Conservation (phyloP, 75 land plant genomes). For the Sequoia sempervirens region DNA sequence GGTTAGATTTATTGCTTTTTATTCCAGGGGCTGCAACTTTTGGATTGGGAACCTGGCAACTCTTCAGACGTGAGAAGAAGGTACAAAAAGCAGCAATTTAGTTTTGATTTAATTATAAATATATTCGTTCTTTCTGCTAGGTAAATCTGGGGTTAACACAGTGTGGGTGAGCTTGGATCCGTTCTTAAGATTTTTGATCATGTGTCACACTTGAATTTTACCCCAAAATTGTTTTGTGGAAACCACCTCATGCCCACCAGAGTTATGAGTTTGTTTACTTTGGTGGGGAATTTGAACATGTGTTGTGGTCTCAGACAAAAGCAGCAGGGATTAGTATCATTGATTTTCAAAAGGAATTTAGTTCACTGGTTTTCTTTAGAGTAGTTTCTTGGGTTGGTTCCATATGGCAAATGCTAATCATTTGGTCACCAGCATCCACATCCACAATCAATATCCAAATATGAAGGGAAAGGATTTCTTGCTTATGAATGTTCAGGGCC, state of each 20-base stretch:
- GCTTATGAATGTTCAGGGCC: neutral
- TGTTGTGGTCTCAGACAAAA: neutral
- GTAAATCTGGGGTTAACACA: neutral
- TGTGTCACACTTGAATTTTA: neutral
- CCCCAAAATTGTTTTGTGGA: neutral
- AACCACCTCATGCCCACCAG: neutral
- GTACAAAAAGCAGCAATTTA: constrained; percentile 15
- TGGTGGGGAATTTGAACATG: neutral
- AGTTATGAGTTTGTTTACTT: neutral
- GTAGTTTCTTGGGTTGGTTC: neutral
- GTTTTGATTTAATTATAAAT: neutral
- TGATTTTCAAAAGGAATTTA: neutral
- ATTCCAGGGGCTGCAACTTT: constrained; percentile 85
- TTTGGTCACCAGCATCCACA: neutral
- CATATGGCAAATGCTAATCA: neutral
- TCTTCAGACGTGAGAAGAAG: constrained; percentile 77
- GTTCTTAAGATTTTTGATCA: neutral
- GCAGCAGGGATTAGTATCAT: neutral
- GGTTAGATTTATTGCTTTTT: constrained; percentile 65
- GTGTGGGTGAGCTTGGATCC: neutral
- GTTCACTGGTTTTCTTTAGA: neutral
- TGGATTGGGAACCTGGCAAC: constrained; percentile 96
- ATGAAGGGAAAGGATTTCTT: neutral
- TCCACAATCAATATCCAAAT: neutral
- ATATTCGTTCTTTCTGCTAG: neutral